A percentile compares a stretch with the other conserved stretches of the same genome.
Conservation (phyloP, 805 yeast genomes). For the Ogataea paraovalis region DNA sequence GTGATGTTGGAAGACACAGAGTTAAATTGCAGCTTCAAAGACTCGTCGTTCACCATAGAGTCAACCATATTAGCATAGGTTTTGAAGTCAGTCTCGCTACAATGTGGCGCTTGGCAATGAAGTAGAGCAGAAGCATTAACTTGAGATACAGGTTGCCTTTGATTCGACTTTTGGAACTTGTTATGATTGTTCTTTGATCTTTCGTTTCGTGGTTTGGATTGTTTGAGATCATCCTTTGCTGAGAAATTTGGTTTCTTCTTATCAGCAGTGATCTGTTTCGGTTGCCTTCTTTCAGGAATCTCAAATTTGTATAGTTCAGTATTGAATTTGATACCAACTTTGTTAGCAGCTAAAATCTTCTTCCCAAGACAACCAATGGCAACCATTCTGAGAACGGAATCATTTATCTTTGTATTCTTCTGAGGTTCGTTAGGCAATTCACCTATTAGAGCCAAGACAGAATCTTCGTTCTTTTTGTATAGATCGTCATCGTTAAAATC, state of each 20-base stretch:
- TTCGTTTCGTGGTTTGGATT: not conserved
- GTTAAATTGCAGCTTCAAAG: not conserved
- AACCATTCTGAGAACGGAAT: conserved; percentile 30
- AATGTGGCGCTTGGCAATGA: not conserved
- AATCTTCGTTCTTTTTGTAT: conserved; percentile 31
- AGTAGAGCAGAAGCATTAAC: not conserved
- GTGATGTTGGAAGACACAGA: not conserved
- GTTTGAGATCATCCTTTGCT: not conserved
- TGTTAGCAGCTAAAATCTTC: conserved; percentile 24
- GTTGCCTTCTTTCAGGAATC: conserved; percentile 9
- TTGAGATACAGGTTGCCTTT: not conserved
- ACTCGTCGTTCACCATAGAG: conserved; percentile 26
- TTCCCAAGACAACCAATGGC: conserved; percentile 34
- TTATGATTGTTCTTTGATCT: not conserved
- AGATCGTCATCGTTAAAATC: conserved; percentile 59
- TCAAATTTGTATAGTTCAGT: conserved; percentile 7
- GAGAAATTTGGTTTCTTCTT: not conserved
- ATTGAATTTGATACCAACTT: conserved; percentile 29
- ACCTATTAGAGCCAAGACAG: conserved; percentile 32
- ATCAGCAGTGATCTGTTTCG: not conserved
- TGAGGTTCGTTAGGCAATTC: conserved; percentile 25
- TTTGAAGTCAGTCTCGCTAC: not conserved
- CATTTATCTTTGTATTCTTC: conserved; percentile 28
- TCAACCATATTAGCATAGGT: conserved; percentile 28
- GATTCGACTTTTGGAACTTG: not conserved